Conservation (phyloP, 2,329 filamentous ascomycete species). For the Scleromitrula shiraiana region DNA sequence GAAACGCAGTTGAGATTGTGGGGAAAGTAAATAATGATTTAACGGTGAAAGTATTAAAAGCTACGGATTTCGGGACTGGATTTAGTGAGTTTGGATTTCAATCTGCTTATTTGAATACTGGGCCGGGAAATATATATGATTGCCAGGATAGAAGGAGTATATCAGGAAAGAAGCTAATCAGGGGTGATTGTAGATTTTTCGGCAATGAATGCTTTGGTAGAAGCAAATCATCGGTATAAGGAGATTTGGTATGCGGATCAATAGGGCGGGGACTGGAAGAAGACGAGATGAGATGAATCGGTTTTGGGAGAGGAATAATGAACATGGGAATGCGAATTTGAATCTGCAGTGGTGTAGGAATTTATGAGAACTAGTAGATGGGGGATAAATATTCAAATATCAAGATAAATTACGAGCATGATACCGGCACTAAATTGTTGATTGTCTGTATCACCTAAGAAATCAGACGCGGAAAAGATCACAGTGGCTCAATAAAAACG, state of each 20-base stretch:
- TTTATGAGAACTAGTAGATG: too few species aligned
- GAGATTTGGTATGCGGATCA: slow-evolving; percentile 59
- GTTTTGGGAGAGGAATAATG: too few species aligned
- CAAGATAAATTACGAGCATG: too few species aligned
- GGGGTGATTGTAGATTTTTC: slow-evolving; percentile 58
- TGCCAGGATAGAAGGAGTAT: too few species aligned
- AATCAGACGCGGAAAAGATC: too few species aligned
- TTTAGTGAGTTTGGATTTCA: slow-evolving; percentile 50
- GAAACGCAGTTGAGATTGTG: slow-evolving; percentile 67
- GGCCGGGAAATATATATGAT: too few species aligned
- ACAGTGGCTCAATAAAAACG: too few species aligned
- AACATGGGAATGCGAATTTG: background rate
- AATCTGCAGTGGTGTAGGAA: too few species aligned
- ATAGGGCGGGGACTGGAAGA: background rate
- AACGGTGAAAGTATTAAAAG: slow-evolving; percentile 60
- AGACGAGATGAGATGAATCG: background rate
- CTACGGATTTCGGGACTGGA: slow-evolving; percentile 56
- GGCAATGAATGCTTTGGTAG: slow-evolving; percentile 70
- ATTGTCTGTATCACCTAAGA: too few species aligned
- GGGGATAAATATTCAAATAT: too few species aligned
- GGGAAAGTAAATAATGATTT: slow-evolving; percentile 72
- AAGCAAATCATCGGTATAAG: slow-evolving; percentile 74
- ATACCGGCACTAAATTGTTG: too few species aligned
- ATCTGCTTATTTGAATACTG: background rate
- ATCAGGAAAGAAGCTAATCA: too few species aligned